phyloP scores from a whole-genome alignment of 257 asterid species.

The Fraxinus cuspidata region DNA sequence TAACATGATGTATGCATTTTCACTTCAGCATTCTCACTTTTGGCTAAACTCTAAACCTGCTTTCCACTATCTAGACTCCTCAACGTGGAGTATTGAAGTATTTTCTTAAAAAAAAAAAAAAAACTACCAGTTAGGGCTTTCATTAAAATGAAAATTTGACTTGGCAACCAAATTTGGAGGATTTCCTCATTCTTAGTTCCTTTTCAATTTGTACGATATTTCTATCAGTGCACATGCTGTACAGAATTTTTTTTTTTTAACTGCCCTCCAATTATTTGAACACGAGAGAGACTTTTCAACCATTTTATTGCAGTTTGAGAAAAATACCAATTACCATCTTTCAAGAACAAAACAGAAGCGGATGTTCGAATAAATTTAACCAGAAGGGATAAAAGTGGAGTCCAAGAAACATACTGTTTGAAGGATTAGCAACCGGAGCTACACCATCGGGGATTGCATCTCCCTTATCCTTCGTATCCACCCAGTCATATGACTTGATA shows the following conservation, averaged over 20 bases:
- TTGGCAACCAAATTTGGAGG: background rate
- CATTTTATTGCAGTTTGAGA: background rate
- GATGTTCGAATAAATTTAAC: background rate
- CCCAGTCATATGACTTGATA: constrained; percentile 44
- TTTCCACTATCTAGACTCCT: background rate
- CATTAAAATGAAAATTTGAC: background rate
- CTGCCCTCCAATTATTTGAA: background rate
- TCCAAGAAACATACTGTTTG: background rate
- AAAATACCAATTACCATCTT: background rate
- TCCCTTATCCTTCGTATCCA: background rate
- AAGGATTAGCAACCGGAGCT: background rate
- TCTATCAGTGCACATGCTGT: background rate
- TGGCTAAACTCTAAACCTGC: background rate
- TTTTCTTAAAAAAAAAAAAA: background rate
- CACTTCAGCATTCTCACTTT: background rate
- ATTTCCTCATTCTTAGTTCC: background rate
- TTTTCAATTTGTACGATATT: background rate
- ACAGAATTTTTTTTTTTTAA: background rate
- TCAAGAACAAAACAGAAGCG: background rate
- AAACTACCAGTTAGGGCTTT: background rate
- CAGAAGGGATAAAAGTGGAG: background rate
- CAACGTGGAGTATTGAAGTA: background rate
- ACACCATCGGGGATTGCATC: background rate
- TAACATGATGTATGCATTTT: background rate
- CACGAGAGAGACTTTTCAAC: background rate